Evolutionary conservation across 2,329 filamentous ascomycete species (phyloP), one percentile per base, ranked within the genome.

Genomic region (Neofusicoccum sp.): DNA sequence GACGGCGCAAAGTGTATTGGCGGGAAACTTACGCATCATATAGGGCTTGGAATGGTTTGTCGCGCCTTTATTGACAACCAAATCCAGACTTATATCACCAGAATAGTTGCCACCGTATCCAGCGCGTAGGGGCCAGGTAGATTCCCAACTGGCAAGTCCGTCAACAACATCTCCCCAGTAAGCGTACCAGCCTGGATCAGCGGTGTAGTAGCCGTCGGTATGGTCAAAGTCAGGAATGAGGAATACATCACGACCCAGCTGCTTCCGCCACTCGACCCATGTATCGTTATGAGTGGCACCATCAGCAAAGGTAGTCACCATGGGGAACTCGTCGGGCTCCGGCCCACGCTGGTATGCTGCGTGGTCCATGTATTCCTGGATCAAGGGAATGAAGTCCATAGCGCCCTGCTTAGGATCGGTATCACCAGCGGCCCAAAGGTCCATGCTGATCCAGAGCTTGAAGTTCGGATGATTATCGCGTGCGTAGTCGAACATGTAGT

Each of bases 131-230:
- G 76, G 74, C 76, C 76, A 78, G 14, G 73, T 67, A 3, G 72
- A 70, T 66, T 78, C 76, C 76, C 76, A 78, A 66, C 69, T 76
- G 61, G 76, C 76, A 3, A 76, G 66, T 6, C 76, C 75, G 60
- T 78, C 74, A 14, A 78, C 56, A 1, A 70, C 66, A 56, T 66
- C 65, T 28, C 67, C 67, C 73, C 75, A 78, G 33, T 67, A 67
- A 33, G 67, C 56, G 64, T 72, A 72, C 65, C 70, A 75, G 1
- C 45, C 64, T 0, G 66, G 45, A 29, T 71, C 67, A 56, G 70
- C 62, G 49, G 65, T 67, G 58, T 76, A 77, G 65, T 77, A 77
- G 50, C 69, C 70, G 4, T 63, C 56, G 33, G 71, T 67, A 1
- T 37, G 22, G 11, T 63, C 67, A n/a, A 69, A 69, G 52, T 74